These are phyloP conservation scores for Lindgomyces ingoldianus DNA, from an alignment of 495 filamentous ascomycete species.

Conservation along the genomic window DNA sequence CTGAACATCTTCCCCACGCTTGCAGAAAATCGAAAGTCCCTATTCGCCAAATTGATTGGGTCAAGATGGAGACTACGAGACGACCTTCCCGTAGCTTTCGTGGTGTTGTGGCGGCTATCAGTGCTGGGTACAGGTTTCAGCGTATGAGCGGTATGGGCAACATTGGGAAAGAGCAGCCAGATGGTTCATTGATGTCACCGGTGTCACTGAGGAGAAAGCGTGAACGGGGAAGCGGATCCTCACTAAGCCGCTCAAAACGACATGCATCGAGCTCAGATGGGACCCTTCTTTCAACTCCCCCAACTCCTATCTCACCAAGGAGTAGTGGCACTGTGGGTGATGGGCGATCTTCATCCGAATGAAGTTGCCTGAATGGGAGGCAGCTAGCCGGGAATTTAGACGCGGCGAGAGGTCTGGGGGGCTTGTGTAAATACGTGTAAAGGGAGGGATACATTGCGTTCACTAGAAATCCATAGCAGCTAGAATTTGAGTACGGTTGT, in stretches of 20 bases:
- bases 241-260: neutral
- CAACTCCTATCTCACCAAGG: neutral
- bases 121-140: neutral
- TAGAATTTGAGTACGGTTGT: too few species aligned
- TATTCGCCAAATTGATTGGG: conserved; percentile 29
- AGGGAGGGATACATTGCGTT: too few species aligned
- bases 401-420: neutral
- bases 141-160: neutral
- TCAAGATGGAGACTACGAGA: conserved; percentile 17
- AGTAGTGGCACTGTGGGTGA: neutral
- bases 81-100: neutral
- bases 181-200: neutral
- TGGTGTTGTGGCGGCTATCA: neutral
- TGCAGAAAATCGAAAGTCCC: conserved; percentile 15
- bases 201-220: neutral
- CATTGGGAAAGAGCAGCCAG: neutral
- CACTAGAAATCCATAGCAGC: too few species aligned
- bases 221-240: neutral
- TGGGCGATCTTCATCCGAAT: neutral
- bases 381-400: too few species aligned
- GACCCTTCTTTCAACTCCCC: neutral
- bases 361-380: neutral
- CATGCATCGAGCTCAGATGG: neutral
- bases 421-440: too few species aligned
- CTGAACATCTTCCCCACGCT: conserved; percentile 9